A percentile compares a stretch with the other conserved stretches of the same genome.
Evolutionary conservation across 148 eudicot genomes (phyloP).

Genomic region (Diospyros kaki): DNA sequence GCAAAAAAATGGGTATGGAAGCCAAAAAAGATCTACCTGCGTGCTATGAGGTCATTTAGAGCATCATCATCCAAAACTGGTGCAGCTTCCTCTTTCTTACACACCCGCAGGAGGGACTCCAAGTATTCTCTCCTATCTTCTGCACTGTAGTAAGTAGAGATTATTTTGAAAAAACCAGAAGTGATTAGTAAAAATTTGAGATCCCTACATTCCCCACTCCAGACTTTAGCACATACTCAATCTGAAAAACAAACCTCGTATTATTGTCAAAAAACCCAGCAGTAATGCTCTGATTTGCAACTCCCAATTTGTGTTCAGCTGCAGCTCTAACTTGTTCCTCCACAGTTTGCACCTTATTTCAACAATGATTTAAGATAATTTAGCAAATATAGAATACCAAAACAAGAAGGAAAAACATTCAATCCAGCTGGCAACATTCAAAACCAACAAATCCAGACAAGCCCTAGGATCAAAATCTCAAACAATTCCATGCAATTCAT

Average conservation of each 20-base stretch:
- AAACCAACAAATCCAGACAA: background rate
- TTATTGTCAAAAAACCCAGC: conserved; percentile 99
- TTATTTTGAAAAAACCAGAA: conserved; percentile 6
- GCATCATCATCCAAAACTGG: conserved; percentile 94
- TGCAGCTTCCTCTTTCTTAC: conserved; percentile 97
- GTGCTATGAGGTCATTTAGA: conserved; percentile 85
- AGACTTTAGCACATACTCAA: background rate
- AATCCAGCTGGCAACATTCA: too few species aligned
- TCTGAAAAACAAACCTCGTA: conserved; percentile 55
- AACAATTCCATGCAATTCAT: background rate
- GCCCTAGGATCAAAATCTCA: background rate
- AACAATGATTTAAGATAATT: conserved; percentile 5
- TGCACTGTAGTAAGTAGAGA: conserved; percentile 49
- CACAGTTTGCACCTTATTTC: conserved; percentile 70
- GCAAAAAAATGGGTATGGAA: background rate
- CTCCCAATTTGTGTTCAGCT: conserved; percentile 99
- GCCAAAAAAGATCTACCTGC: conserved; percentile 53
- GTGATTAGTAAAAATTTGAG: conserved; percentile 1
- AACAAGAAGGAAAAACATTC: background rate
- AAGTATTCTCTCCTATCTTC: conserved; percentile 97
- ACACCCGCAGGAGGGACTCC: conserved; percentile 88
- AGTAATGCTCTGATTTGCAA: conserved; percentile 98
- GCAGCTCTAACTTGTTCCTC: conserved; percentile 99
- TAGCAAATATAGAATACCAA: background rate
- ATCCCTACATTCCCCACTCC: background rate